Conservation (phyloP, 805 yeast species). For the Spathaspora sp. region DNA sequence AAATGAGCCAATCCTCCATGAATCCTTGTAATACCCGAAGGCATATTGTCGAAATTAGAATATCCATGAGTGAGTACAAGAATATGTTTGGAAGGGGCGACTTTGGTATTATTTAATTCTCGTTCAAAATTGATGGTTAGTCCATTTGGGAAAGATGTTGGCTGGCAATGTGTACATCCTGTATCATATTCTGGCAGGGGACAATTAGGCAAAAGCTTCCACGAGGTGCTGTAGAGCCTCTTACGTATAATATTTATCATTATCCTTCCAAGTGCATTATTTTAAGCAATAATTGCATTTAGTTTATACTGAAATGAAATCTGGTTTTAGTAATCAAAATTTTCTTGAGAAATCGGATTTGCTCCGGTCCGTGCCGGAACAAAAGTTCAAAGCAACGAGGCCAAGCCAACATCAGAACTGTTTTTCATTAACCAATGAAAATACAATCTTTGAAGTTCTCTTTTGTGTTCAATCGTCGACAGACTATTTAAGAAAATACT, state of each 20-base stretch:
- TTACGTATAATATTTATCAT: not conserved
- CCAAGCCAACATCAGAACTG: too few species aligned
- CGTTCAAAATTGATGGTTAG: constrained; percentile 38
- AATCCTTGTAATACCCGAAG: constrained; percentile 46
- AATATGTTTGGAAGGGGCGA: constrained; percentile 53
- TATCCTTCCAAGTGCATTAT: not conserved
- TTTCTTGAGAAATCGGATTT: too few species aligned
- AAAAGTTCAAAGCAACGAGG: too few species aligned
- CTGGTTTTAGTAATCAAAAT: too few species aligned
- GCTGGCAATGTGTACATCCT: constrained; percentile 57
- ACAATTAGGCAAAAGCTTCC: constrained; percentile 24
- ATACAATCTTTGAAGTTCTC: too few species aligned
- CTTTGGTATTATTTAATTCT: constrained; percentile 46
- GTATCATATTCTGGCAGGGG: constrained; percentile 53
- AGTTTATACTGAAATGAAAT: too few species aligned
- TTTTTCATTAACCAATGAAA: too few species aligned
- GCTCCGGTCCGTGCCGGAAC: too few species aligned
- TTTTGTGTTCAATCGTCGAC: too few species aligned
- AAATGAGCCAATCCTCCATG: constrained; percentile 43
- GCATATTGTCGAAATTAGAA: constrained; percentile 37
- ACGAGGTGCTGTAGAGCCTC: constrained; percentile 6
- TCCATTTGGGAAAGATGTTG: constrained; percentile 35
- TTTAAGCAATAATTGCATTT: not conserved
- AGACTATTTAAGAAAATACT: too few species aligned
- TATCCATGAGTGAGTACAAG: constrained; percentile 46